Evolutionary conservation across 352 stramenopile genomes (phyloP).

Genomic region (Globisporangium carolinianum): DNA sequence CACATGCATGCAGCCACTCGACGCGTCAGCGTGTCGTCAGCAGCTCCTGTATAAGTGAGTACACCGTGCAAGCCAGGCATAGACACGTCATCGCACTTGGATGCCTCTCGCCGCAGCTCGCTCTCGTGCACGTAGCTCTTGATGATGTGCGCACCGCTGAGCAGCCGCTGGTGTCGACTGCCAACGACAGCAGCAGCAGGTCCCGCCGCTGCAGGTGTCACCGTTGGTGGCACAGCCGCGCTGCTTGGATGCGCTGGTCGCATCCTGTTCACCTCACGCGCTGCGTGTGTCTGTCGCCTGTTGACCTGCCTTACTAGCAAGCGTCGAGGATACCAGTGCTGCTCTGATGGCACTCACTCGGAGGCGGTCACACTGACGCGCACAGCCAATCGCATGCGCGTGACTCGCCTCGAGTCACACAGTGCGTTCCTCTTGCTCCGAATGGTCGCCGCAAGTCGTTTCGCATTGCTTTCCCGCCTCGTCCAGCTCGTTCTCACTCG

Average conservation of each 20-base stretch:
- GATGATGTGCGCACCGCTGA: constrained; percentile 29
- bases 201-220: background rate
- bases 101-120: constrained; percentile 27
- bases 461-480: background rate
- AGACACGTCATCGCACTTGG: constrained; percentile 15
- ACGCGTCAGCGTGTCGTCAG: background rate
- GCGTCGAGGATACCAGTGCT: background rate
- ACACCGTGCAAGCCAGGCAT: background rate
- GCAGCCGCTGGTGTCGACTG: constrained; percentile 11
- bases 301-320: background rate
- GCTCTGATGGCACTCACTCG: background rate
- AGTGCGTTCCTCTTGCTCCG: too few relatives aligned
- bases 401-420: background rate
- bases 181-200: background rate
- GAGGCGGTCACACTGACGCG: background rate
- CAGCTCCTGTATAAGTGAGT: background rate
- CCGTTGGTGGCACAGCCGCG: background rate
- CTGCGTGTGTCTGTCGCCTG: background rate
- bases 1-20: constrained; percentile 11
- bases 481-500: too few relatives aligned
- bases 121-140: constrained; percentile 44
- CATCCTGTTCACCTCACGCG: background rate
- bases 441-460: background rate
- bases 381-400: background rate
- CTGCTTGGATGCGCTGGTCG: background rate